Evolutionary conservation across 305 asterid species (phyloP).

Genomic region (Salvia sclarea): DNA sequence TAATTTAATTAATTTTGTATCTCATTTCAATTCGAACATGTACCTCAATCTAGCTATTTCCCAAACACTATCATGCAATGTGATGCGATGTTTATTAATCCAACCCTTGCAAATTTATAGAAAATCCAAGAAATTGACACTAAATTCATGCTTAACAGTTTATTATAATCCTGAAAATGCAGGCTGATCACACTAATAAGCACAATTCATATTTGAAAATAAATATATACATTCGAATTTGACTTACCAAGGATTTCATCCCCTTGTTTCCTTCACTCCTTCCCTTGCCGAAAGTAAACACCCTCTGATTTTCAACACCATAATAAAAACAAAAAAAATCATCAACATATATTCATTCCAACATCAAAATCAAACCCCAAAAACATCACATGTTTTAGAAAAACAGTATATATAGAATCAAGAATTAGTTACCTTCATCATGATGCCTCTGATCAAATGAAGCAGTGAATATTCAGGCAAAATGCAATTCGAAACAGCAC

Average conservation of each 20-base stretch:
- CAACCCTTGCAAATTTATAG: neutral
- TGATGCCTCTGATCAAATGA: conserved; percentile 20
- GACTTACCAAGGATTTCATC: conserved; percentile 93
- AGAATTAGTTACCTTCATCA: conserved; percentile 35
- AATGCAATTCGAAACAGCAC: neutral
- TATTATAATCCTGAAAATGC: too few relatives aligned
- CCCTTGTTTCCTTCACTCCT: conserved; percentile 92
- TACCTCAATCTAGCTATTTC: neutral
- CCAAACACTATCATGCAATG: neutral
- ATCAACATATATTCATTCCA: conserved; percentile 8
- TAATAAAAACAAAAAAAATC: neutral
- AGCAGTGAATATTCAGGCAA: neutral
- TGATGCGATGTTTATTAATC: too few relatives aligned
- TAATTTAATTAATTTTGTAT: neutral
- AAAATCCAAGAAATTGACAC: neutral
- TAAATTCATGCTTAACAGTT: neutral
- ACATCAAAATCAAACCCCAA: conserved; percentile 1
- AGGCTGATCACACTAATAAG: too few relatives aligned
- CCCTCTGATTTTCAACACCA: conserved; percentile 54
- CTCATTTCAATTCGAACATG: neutral
- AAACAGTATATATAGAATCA: too few relatives aligned
- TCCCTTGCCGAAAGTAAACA: conserved; percentile 90
- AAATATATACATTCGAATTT: too few relatives aligned
- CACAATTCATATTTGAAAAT: too few relatives aligned
- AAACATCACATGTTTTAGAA: neutral